Base-by-base conservation (phyloP, 2,329 filamentous ascomycete genomes). In the Sporothrix dimorphospora region DNA sequence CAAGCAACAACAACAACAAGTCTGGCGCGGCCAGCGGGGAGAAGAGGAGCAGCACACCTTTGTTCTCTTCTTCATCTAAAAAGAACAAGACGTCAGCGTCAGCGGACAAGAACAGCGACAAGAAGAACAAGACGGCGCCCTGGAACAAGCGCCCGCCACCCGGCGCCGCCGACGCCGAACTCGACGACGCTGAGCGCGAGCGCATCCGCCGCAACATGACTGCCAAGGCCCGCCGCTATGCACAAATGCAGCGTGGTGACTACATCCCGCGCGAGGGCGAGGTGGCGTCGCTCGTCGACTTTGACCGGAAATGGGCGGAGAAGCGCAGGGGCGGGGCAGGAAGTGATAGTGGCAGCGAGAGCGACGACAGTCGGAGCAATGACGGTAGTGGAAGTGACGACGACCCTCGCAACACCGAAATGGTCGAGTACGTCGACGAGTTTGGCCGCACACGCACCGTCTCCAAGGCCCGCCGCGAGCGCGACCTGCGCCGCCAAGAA, bases 251-350 rank as follows among this genome's bases (percentile, higher is more conserved):
- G 81, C 88, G 92, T 45, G 94, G 95, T n/a, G 91, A 97, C 78
- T 90, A 93, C 80, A 84, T 93, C n/a, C 85, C 87, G 19, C 86
- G 87, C 71, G 88, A 92, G 75, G 88, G 91, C 78, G 84, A 88
- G 76, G 83, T 88, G 55, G 88, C 90, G 76, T 86, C 88, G 30
- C 87, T 97, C 34, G 91, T 99, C 2, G 95, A 99, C 82, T 99
- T 99, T 81, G 96, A 98, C 81, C 87, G 91, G 73, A 99, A 98
- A 83, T 98, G 96, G 94, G 94, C 92, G 0, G 93, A 97, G 78
- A 83, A 84, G 30, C 84, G 90, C 91, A 92, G 75, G 89, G 71
- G 79, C 74, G 77, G 80, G 30, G 79, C 80, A n/a, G 75, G 78
- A 1, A 76, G 42, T 24, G 42, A 16, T 1, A 27, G 7, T 4